Evolutionary conservation across 2,329 filamentous ascomycete genomes (phyloP).

Genomic region (Purpureocillium takamizusanense): DNA sequence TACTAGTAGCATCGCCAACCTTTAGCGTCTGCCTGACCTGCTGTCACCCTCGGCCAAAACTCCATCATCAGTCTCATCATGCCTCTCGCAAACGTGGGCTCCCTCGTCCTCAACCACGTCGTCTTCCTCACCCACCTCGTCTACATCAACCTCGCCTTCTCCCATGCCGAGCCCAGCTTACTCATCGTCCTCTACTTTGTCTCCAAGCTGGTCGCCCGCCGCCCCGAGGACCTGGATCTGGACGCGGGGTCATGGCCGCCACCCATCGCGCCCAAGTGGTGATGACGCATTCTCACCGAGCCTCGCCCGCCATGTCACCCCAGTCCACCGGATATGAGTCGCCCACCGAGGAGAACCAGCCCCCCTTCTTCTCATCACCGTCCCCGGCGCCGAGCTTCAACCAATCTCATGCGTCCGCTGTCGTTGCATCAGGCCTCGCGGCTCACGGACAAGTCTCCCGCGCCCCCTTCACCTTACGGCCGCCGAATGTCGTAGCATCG

Average conservation of each 20-base stretch:
- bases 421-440: neutral
- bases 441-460: neutral
- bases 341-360: slow-evolving; percentile 23
- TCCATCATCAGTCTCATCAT: slow-evolving; percentile 26
- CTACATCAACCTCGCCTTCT: slow-evolving; percentile 42
- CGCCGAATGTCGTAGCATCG: neutral
- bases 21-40: too few relatives aligned
- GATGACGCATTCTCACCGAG: slow-evolving; percentile 2
- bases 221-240: slow-evolving; percentile 39
- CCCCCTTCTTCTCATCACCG: slow-evolving; percentile 16
- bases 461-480: neutral
- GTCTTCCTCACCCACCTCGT: slow-evolving; percentile 45
- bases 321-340: slow-evolving; percentile 25
- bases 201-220: slow-evolving; percentile 35
- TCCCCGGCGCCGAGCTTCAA: slow-evolving; percentile 4
- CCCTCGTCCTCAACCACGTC: slow-evolving; percentile 40
- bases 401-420: neutral
- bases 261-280: slow-evolving; percentile 19
- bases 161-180: slow-evolving; percentile 36
- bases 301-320: slow-evolving; percentile 4
- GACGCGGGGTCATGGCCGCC: slow-evolving; percentile 28
- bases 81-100: slow-evolving; percentile 42
- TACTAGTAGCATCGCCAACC: too few relatives aligned
- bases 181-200: slow-evolving; percentile 38
- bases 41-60: too few relatives aligned